These are phyloP conservation scores for Suillus ampliporus DNA, from an alignment of 768 basidiomycete genomes.

Conservation along the genomic window DNA sequence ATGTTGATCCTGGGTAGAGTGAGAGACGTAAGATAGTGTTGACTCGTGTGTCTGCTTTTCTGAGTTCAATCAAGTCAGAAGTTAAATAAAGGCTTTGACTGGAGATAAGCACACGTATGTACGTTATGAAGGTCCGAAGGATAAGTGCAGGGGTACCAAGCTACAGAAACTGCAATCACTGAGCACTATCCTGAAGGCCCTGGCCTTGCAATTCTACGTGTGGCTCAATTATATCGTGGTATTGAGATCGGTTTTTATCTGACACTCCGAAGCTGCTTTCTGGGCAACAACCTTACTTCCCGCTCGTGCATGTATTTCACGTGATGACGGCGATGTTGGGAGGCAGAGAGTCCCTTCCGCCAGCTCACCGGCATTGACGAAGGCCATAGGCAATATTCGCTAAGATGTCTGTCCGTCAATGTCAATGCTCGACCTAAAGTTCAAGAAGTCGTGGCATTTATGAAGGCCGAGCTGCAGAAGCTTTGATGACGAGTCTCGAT, in stretches of 20 bases:
- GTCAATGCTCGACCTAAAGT: not conserved
- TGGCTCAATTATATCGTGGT: no score
- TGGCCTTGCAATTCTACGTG: not conserved
- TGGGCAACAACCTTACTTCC: not conserved
- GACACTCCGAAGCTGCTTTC: slow-evolving; percentile 1
- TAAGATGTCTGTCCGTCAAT: not conserved
- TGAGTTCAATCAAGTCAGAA: no score
- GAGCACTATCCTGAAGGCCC: not conserved
- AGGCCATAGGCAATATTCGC: not conserved
- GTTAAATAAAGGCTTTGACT: no score
- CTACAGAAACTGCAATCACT: not conserved
- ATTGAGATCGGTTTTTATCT: not conserved
- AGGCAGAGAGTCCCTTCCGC: not conserved
- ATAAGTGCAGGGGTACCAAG: not conserved
- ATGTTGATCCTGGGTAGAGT: no score
- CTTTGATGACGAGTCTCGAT: not conserved
- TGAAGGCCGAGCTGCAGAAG: not conserved
- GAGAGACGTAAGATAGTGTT: no score
- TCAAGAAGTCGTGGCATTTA: not conserved
- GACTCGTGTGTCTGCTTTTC: no score
- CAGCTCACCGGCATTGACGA: not conserved
- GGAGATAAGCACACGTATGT: not conserved
- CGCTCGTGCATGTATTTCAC: not conserved
- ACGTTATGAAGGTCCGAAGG: not conserved
- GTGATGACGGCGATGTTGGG: not conserved